phyloP scores from a whole-genome alignment of 257 asterid genomes.

The Linaria vulgaris region DNA sequence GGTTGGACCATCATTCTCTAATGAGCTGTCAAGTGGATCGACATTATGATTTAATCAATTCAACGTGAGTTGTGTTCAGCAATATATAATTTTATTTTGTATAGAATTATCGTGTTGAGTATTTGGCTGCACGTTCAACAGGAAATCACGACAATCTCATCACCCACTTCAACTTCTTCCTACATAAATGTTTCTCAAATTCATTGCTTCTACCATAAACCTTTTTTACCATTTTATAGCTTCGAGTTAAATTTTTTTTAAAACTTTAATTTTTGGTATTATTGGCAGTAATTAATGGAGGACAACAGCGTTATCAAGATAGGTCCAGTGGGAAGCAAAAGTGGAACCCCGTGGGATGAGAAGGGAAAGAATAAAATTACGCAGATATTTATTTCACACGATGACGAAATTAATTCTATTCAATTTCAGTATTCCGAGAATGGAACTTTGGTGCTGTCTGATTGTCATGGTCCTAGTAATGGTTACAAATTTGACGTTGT shows the following conservation, averaged over 20 bases:
- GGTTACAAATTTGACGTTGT: slow-evolving; percentile 36
- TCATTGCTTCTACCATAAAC: neutral
- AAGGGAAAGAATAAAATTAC: slow-evolving; percentile 32
- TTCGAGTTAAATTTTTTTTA: neutral
- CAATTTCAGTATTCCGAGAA: slow-evolving; percentile 43
- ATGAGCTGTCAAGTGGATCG: neutral
- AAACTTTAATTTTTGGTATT: neutral
- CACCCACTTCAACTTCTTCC: neutral
- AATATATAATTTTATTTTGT: too few species aligned
- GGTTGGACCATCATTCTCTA: neutral
- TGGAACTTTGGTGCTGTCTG: slow-evolving; percentile 33
- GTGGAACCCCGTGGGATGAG: slow-evolving; percentile 40
- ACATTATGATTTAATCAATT: neutral
- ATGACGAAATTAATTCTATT: slow-evolving; percentile 33
- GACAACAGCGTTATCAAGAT: slow-evolving; percentile 30
- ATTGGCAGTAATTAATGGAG: slow-evolving; percentile 22
- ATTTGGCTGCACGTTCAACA: slow-evolving; percentile 12
- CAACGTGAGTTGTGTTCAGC: neutral
- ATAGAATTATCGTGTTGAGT: neutral
- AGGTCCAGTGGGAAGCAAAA: slow-evolving; percentile 35
- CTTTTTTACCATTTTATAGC: neutral
- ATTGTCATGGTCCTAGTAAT: slow-evolving; percentile 19
- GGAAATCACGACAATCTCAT: neutral
- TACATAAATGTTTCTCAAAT: neutral
- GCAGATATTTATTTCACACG: slow-evolving; percentile 43